A percentile compares a stretch with the other conserved stretches of the same genome.
phyloP scores from a whole-genome alignment of 148 eudicot genomes.

The Rhododendron mucronatum region DNA sequence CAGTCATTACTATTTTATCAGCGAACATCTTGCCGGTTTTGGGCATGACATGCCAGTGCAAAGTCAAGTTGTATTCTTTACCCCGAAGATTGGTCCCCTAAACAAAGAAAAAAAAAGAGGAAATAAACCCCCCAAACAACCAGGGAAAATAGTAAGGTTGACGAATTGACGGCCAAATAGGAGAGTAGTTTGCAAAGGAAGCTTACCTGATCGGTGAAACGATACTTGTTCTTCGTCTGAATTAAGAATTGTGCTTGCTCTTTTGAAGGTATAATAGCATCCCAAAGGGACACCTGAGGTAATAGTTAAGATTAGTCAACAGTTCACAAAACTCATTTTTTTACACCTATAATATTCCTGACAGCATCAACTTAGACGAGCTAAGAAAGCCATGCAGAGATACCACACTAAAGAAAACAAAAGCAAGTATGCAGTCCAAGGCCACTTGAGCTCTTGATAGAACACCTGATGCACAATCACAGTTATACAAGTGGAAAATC shows the following conservation, averaged over 20 bases:
- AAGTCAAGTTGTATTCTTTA: constrained; percentile 71
- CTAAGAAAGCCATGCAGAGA: not conserved
- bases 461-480: not conserved
- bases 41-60: constrained; percentile 98
- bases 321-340: not conserved
- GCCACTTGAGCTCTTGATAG: not conserved
- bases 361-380: not conserved
- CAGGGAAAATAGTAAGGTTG: not conserved
- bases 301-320: not conserved
- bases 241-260: constrained; percentile 67
- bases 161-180: not conserved
- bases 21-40: constrained; percentile 92
- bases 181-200: not conserved
- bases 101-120: not conserved
- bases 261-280: constrained; percentile 71
- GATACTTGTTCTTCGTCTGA: constrained; percentile 78
- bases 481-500: not conserved
- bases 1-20: constrained; percentile 61
- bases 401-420: not conserved
- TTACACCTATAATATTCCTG: not conserved
- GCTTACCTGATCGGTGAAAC: constrained; percentile 75
- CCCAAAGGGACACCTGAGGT: constrained; percentile 84
- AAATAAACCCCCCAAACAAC: not conserved
- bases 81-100: constrained; percentile 81
- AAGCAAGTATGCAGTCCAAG: not conserved